Base-by-base conservation (phyloP, 1,139 yeast species). In the Hyphopichia wangnamkhiaoensis region DNA sequence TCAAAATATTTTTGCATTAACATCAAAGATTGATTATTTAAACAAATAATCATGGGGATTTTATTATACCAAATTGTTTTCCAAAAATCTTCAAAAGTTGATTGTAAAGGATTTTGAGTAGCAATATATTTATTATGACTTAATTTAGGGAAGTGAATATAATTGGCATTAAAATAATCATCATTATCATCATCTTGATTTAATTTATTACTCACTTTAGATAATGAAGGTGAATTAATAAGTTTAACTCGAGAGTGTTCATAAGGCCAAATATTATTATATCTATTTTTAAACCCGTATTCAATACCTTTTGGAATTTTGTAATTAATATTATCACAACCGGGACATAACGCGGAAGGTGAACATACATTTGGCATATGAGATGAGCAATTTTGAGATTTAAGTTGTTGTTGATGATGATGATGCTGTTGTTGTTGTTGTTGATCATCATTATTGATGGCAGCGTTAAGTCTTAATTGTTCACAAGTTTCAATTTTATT, bases 21-120 rank as follows among this genome's bases (percentile, higher is more conserved):
- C 34, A 45, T 8, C 8, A 37, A 39, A 13, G 42, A 34, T 38
- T 55, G 60, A 20, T 80, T 74, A 35, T 91, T 87, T 39, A 88
- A 68, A 56, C 91, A 85, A 15, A 89, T 68, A 38, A 88, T 82
- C 5, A 85, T 69, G 19, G 82, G 80, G 9, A 81, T 76, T 2
- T 74, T 61, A 45, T 85, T 79, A 34, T 78, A 71, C 71, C 82
- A 74, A 0, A 70, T 49, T 4, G 61, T 59, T 37, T 61, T 57
- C 77, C 77, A 71, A 44, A 71, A 71, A 47, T 71, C 77, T 18
- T 65, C 68, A 37, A 59, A 60, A 1, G 77, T 71, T 17, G 65
- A 61, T 18, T 45, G 47, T 37, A 71, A 52, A 1, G 77, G 77
- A 40, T 71, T 70, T 44, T 71, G 77, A 0, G 77, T 71, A 2